A percentile compares a stretch with the other conserved stretches of the same genome.
Conservation (phyloP, 1,139 yeast genomes). For the Nematodospora anomalae region DNA sequence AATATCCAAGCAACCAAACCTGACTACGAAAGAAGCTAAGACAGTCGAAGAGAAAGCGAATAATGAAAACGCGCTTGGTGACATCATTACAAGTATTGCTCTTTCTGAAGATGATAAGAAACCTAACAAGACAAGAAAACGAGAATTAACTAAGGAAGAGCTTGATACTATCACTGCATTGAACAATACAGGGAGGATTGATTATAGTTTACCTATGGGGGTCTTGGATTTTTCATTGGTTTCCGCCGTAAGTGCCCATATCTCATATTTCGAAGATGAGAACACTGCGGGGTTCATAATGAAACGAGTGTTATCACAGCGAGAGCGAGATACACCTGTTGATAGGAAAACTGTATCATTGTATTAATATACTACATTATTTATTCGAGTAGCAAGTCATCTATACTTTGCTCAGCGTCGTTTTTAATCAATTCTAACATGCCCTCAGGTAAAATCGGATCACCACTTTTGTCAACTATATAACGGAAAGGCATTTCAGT, state of each 20-base stretch:
- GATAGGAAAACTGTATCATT: constrained; percentile 23
- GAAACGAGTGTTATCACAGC: constrained; percentile 44
- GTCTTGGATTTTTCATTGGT: constrained; percentile 76
- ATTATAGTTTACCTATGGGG: constrained; percentile 78
- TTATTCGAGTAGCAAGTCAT: constrained; percentile 48
- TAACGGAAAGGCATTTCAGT: constrained; percentile 98
- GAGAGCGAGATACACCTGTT: constrained; percentile 18
- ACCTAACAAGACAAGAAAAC: constrained; percentile 15
- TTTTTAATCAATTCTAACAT: constrained; percentile 83
- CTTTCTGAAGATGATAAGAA: constrained; percentile 21
- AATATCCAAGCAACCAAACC: constrained; percentile 15
- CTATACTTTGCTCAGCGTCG: constrained; percentile 79
- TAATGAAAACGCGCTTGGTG: constrained; percentile 47
- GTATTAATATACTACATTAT: constrained; percentile 8
- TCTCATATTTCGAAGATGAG: constrained; percentile 82
- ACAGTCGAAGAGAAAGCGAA: constrained; percentile 24
- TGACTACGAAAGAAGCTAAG: constrained; percentile 7
- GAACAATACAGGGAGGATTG: constrained; percentile 76
- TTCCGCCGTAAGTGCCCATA: constrained; percentile 83
- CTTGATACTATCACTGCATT: constrained; percentile 39
- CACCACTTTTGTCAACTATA: constrained; percentile 58
- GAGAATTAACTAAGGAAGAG: constrained; percentile 28
- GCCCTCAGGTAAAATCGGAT: constrained; percentile 87
- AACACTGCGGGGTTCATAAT: constrained; percentile 81
- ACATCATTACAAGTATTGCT: constrained; percentile 37